Evolutionary conservation across 768 basidiomycete genomes (phyloP), one percentile per base, ranked within the genome.

Genomic region (Cystoderma amianthinum): DNA sequence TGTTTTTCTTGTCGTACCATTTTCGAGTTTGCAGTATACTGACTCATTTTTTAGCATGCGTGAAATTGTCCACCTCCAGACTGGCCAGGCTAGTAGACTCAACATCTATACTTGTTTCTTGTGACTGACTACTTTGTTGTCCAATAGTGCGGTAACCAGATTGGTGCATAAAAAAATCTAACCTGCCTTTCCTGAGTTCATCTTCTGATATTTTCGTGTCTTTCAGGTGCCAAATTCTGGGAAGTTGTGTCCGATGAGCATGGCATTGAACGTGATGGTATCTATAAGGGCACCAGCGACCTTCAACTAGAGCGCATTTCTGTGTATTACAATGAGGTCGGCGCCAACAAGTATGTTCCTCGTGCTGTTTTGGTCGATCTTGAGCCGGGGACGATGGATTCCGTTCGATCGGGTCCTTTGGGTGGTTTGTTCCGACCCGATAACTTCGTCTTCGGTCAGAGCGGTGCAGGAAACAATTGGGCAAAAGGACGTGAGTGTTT

Each of bases 61-160:
- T 76, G 94, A 98, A 83, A 97, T 98, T 69, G 94, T 98, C 63
- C 95, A 98, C 72, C 82, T 98, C 59, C 95, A 98, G 68, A 97
- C 95, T 50, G 95, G 95, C 72, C 95, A 96, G 81, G 91, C 91
- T 57, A 56, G 82, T 67, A 38, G 36, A 46, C 42, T 24, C 23
- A 18, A 28, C 22, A 28, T 24, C 19, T n/a, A 11, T 37, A 41
- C 7, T 21, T 41, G 25, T 43, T 16, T 42, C 19, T 32, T 33
- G 45, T 54, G 47, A 53, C 62, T 53, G 54, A 61, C 44, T 47
- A 48, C 39, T 51, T 50, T 56, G 58, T 48, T 47, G 53, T 56
- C 41, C 12, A 36, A 55, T 56, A 78, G 90, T 98, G 95, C 64
- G 95, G 95, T 78, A 98, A 98, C 88, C 94, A 98, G 76, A 95